Evolutionary conservation across 352 stramenopile genomes (phyloP).

Genomic region (Vaucheria bursata): DNA sequence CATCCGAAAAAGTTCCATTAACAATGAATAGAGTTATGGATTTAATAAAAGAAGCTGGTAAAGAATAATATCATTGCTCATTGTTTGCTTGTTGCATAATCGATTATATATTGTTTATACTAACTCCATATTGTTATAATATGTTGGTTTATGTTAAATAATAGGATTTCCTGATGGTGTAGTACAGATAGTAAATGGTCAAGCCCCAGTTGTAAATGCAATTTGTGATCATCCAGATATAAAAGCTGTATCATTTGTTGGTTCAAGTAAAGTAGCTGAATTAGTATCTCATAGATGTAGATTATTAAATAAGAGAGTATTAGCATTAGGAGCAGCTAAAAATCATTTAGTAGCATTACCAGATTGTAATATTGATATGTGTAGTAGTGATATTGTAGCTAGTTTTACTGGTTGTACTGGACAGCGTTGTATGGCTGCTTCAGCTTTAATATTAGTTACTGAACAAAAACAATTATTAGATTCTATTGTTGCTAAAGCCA

Average conservation of each 20-base stretch:
- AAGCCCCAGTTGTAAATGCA: slow-evolving; percentile 70
- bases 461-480: too few relatives aligned
- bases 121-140: too few relatives aligned
- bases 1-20: slow-evolving; percentile 85
- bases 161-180: slow-evolving; percentile 74
- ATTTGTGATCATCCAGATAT: slow-evolving; percentile 81
- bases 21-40: slow-evolving; percentile 78
- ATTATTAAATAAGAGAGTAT: slow-evolving; percentile 78
- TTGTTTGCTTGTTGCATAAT: too few relatives aligned
- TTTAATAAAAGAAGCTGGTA: slow-evolving; percentile 70
- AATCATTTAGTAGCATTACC: slow-evolving; percentile 88
- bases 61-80: slow-evolving; percentile 85
- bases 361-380: slow-evolving; percentile 76
- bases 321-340: slow-evolving; percentile 86
- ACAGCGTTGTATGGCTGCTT: slow-evolving; percentile 77
- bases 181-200: slow-evolving; percentile 90
- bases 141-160: too few relatives aligned
- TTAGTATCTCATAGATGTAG: slow-evolving; percentile 78
- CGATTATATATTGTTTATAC: too few relatives aligned
- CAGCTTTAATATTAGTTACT: slow-evolving; percentile 14
- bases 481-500: too few relatives aligned
- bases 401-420: slow-evolving; percentile 85
- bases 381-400: slow-evolving; percentile 81
- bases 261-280: slow-evolving; percentile 78
- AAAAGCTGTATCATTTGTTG: slow-evolving; percentile 84